These are phyloP conservation scores for Chalara sp. DNA, from an alignment of 2,329 filamentous ascomycete genomes.

Conservation along the genomic window DNA sequence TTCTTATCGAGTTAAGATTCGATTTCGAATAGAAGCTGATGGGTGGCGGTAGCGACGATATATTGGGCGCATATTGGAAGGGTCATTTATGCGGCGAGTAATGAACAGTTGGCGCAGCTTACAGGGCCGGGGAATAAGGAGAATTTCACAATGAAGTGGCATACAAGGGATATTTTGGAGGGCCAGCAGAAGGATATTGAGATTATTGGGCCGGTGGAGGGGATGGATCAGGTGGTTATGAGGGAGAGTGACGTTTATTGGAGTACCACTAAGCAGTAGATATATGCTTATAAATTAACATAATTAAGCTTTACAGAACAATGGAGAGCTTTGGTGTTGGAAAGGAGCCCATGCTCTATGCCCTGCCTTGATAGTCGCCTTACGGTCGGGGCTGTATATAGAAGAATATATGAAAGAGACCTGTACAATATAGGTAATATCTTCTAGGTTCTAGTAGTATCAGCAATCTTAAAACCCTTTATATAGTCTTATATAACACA, in stretches of 20 bases:
- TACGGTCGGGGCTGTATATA: too few species aligned
- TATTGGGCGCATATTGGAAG: slow-evolving; percentile 48
- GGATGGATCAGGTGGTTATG: slow-evolving; percentile 37
- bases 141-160: slow-evolving; percentile 45
- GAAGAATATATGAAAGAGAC: too few species aligned
- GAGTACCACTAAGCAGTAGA: slow-evolving; percentile 25
- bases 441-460: too few species aligned
- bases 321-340: too few species aligned
- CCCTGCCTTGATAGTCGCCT: too few species aligned
- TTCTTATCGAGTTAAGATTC: too few species aligned
- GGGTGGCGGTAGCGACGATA: slow-evolving; percentile 27
- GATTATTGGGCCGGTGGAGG: slow-evolving; percentile 40
- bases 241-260: slow-evolving; percentile 40
- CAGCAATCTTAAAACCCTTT: too few species aligned
- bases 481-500: too few species aligned
- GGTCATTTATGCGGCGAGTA: slow-evolving; percentile 42
- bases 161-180: slow-evolving; percentile 39
- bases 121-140: slow-evolving; percentile 42
- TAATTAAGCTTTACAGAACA: too few species aligned
- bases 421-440: too few species aligned
- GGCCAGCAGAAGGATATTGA: slow-evolving; percentile 42
- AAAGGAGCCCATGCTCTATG: too few species aligned
- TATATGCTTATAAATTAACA: too few species aligned
- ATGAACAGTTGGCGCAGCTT: slow-evolving; percentile 37
- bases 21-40: not conserved